phyloP scores from a whole-genome alignment of 352 stramenopile species.

The Globisporangium okanoganense region DNA sequence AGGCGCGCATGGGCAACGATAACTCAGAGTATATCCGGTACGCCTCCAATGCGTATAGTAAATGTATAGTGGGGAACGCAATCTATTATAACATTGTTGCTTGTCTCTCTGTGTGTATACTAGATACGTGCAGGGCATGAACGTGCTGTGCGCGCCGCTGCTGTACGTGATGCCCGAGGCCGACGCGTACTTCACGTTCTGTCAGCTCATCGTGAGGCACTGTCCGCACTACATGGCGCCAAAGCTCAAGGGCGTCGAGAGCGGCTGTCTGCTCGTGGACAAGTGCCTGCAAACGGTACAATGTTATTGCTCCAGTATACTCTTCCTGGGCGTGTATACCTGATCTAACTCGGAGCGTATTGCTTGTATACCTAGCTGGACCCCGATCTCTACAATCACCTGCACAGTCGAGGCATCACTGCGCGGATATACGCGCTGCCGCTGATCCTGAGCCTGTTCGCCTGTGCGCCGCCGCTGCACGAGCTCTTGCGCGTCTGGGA shows the following conservation, averaged over 20 bases:
- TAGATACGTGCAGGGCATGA: conserved; percentile 93
- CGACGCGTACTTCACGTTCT: conserved; percentile 91
- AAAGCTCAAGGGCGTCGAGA: conserved; percentile 79
- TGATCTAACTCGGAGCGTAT: not conserved
- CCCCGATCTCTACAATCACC: conserved; percentile 75
- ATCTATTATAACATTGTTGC: not conserved
- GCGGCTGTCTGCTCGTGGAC: conserved; percentile 77
- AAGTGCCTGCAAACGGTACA: conserved; percentile 72
- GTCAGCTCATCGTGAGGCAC: conserved; percentile 81
- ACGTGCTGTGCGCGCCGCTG: conserved; percentile 85
- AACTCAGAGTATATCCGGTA: conserved; percentile 48
- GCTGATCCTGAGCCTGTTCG: conserved; percentile 88
- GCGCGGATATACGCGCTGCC: conserved; percentile 86
- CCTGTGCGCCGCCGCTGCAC: conserved; percentile 84
- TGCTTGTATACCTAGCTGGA: conserved; percentile 35
- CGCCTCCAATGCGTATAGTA: not conserved
- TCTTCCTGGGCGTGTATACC: not conserved
- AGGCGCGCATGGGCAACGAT: conserved; percentile 13
- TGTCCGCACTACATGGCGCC: conserved; percentile 90
- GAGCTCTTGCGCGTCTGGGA: conserved; percentile 90
- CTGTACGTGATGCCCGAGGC: conserved; percentile 91
- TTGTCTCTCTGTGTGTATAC: not conserved
- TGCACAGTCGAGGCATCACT: conserved; percentile 70
- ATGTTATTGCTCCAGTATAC: not conserved
- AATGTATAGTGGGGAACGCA: not conserved